A percentile compares a stretch with the other conserved stretches of the same genome.
phyloP scores from a whole-genome alignment of 208 protist species.

The Acanthamoeba culbertsoni region DNA sequence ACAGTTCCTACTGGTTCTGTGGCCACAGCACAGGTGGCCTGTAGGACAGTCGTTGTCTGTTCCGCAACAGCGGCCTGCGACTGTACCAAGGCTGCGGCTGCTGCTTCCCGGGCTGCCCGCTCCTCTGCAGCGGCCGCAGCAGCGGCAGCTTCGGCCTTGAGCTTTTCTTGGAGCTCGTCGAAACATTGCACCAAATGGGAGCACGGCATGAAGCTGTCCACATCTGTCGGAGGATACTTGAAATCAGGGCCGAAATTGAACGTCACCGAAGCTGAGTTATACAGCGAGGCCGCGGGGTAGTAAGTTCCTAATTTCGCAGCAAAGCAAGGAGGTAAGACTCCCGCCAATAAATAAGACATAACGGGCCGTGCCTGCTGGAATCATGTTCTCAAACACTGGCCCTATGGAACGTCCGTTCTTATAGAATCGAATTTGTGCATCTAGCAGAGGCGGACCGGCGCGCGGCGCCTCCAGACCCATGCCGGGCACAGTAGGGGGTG shows the following conservation, averaged over 20 bases:
- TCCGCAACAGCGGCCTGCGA: not conserved
- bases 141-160: not conserved
- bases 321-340: not conserved
- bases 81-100: not conserved
- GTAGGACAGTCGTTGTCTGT: not conserved
- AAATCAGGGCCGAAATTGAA: conserved; percentile 77
- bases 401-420: conserved; percentile 66
- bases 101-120: not conserved
- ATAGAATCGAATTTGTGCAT: conserved; percentile 65
- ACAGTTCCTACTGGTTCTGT: no score
- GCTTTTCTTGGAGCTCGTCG: not conserved
- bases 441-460: not conserved
- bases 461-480: not conserved
- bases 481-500: not conserved
- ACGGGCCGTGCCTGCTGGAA: not conserved
- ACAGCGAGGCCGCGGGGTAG: conserved; percentile 68
- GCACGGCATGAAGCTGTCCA: not conserved
- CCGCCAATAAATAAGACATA: not conserved
- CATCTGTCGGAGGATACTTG: conserved; percentile 58
- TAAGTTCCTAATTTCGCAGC: conserved; percentile 62
- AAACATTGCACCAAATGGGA: not conserved
- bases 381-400: conserved; percentile 57
- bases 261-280: conserved; percentile 63
- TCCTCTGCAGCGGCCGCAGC: not conserved
- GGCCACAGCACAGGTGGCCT: no score